A percentile compares a stretch with the other conserved stretches of the same genome.
Conservation (phyloP, 352 stramenopile species). For the Pilasporangium apinafurcum region DNA sequence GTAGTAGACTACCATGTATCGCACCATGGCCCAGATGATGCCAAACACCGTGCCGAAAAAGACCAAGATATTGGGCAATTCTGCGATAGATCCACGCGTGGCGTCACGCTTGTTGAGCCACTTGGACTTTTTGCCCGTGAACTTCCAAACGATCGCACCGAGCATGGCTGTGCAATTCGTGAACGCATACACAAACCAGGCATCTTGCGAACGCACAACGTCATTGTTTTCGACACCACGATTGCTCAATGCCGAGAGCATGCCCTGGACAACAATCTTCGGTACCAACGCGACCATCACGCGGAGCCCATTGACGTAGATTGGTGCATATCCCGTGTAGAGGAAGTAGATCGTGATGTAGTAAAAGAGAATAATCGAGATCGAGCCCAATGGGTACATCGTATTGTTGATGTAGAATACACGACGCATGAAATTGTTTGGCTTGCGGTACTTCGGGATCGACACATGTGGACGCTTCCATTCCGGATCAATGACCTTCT, state of each 20-base stretch:
- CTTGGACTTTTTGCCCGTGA: slow-evolving; percentile 61
- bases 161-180: slow-evolving; percentile 75
- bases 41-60: slow-evolving; percentile 71
- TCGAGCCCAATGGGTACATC: slow-evolving; percentile 72
- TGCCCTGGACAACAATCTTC: slow-evolving; percentile 69
- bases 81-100: slow-evolving; percentile 54
- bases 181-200: slow-evolving; percentile 79
- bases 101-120: slow-evolving; percentile 69
- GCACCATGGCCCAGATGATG: slow-evolving; percentile 72
- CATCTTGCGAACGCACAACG: slow-evolving; percentile 74
- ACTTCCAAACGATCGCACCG: slow-evolving; percentile 74
- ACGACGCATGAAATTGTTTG: slow-evolving; percentile 75
- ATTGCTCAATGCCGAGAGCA: slow-evolving; percentile 70
- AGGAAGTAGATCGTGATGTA: slow-evolving; percentile 86
- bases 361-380: slow-evolving; percentile 75
- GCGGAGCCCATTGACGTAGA: slow-evolving; percentile 70
- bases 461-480: slow-evolving; percentile 70
- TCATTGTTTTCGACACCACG: slow-evolving; percentile 77
- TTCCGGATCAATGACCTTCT: slow-evolving; percentile 70
- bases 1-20: slow-evolving; percentile 78
- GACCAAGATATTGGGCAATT: slow-evolving; percentile 79
- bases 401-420: slow-evolving; percentile 85
- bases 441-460: slow-evolving; percentile 76
- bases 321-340: slow-evolving; percentile 78
- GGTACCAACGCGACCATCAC: slow-evolving; percentile 60